These are phyloP conservation scores for Helichrysum umbraculigerum DNA, from an alignment of 129 eudicot species.

Conservation along the genomic window DNA sequence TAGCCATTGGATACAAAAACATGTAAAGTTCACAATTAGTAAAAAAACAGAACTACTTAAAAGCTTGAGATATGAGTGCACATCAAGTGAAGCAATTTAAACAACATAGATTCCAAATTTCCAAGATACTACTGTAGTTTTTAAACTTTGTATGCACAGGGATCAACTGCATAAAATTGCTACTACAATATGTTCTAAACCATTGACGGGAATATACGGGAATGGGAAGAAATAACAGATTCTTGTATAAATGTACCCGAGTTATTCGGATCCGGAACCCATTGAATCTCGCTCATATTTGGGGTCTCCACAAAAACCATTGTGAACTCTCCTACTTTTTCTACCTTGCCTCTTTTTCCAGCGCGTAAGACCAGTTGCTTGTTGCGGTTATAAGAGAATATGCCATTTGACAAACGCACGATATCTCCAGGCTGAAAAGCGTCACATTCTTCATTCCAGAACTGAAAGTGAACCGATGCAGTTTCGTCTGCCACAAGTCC, in stretches of 20 bases:
- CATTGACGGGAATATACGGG: slow-evolving; percentile 49
- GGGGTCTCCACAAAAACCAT: slow-evolving; percentile 72
- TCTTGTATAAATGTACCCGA: slow-evolving; percentile 50
- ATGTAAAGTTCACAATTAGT: too few relatives aligned
- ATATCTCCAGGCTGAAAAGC: slow-evolving; percentile 73
- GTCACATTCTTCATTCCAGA: slow-evolving; percentile 86
- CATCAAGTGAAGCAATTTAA: too few relatives aligned
- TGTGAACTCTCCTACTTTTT: slow-evolving; percentile 73
- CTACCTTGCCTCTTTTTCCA: slow-evolving; percentile 65
- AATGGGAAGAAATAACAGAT: slow-evolving; percentile 48
- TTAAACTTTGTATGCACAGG: background rate
- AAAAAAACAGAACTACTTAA: too few relatives aligned
- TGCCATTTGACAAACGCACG: slow-evolving; percentile 50
- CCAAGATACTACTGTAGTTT: background rate
- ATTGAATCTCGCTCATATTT: slow-evolving; percentile 72
- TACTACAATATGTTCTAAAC: slow-evolving; percentile 1
- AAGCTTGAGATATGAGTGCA: too few relatives aligned
- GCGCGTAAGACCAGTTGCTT: slow-evolving; percentile 63
- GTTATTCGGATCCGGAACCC: slow-evolving; percentile 57
- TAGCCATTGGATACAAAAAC: too few relatives aligned
- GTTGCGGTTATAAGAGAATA: slow-evolving; percentile 59
- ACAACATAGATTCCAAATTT: too few relatives aligned
- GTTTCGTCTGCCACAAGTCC: slow-evolving; percentile 73
- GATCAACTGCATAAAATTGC: background rate
- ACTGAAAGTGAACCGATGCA: slow-evolving; percentile 85